A percentile compares a stretch with the other conserved stretches of the same genome.
Evolutionary conservation across 2,329 filamentous ascomycete species (phyloP).

Genomic region (Magnaporthiopsis poae): DNA sequence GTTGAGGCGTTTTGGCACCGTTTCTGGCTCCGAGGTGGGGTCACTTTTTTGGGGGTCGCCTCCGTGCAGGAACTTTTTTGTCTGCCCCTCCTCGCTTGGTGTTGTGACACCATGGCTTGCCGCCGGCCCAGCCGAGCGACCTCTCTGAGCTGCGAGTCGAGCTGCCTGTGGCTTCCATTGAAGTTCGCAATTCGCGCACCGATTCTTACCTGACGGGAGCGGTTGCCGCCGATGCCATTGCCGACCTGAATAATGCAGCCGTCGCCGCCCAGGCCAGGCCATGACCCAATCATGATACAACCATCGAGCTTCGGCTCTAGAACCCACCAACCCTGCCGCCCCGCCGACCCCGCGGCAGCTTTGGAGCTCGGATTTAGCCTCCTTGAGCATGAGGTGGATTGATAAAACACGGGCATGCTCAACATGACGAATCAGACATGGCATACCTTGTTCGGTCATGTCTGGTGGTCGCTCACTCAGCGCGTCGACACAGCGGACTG

Average conservation of each 20-base stretch:
- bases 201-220: background rate
- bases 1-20: background rate
- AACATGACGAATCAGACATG: background rate
- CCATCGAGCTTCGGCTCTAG: background rate
- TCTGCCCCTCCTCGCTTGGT: background rate
- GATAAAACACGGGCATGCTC: background rate
- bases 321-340: background rate
- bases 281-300: background rate
- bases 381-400: background rate
- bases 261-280: background rate
- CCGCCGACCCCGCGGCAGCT: background rate
- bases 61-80: constrained; percentile 3
- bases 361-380: background rate
- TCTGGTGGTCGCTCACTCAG: background rate
- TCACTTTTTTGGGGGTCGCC: constrained; percentile 6
- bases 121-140: background rate
- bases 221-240: background rate
- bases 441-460: background rate
- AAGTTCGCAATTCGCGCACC: background rate
- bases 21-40: constrained; percentile 1
- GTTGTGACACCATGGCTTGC: background rate
- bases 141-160: background rate
- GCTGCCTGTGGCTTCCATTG: background rate
- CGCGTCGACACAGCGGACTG: background rate
- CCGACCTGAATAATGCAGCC: constrained; percentile 2